phyloP scores from a whole-genome alignment of 352 stramenopile genomes.

The Achlya hypogyna region DNA sequence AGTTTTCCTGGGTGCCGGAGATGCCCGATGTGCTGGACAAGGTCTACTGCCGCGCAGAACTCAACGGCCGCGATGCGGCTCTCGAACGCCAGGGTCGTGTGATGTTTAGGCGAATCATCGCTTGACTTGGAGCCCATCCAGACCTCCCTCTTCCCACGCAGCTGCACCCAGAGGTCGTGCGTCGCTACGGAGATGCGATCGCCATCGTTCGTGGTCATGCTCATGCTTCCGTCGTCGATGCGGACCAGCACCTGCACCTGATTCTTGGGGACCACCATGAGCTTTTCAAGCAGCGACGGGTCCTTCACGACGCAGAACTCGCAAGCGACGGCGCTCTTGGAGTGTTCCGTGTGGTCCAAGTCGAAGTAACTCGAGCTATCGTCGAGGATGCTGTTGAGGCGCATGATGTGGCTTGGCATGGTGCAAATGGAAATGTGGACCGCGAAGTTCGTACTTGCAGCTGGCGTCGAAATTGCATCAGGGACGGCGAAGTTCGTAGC shows the following conservation, averaged over 20 bases:
- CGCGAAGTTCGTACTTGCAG: not conserved
- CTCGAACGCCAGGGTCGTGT: not conserved
- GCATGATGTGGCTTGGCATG: not conserved
- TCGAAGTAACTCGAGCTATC: constrained; percentile 1
- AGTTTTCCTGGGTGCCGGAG: not conserved
- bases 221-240: not conserved
- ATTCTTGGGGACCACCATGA: not conserved
- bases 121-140: not conserved
- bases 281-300: not conserved
- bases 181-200: not conserved
- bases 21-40: constrained; percentile 12
- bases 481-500: too few relatives aligned
- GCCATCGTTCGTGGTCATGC: not conserved
- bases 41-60: not conserved
- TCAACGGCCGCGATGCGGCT: not conserved
- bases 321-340: not conserved
- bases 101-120: not conserved
- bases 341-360: not conserved
- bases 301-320: not conserved
- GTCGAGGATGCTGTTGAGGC: not conserved
- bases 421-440: not conserved
- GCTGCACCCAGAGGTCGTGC: not conserved
- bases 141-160: constrained; percentile 1
- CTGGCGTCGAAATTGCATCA: not conserved
- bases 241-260: not conserved